Percentiles rank a stretch among this genome's conserved stretches.
Conservation (phyloP, 805 yeast genomes). For the Candida ipomoeae region DNA sequence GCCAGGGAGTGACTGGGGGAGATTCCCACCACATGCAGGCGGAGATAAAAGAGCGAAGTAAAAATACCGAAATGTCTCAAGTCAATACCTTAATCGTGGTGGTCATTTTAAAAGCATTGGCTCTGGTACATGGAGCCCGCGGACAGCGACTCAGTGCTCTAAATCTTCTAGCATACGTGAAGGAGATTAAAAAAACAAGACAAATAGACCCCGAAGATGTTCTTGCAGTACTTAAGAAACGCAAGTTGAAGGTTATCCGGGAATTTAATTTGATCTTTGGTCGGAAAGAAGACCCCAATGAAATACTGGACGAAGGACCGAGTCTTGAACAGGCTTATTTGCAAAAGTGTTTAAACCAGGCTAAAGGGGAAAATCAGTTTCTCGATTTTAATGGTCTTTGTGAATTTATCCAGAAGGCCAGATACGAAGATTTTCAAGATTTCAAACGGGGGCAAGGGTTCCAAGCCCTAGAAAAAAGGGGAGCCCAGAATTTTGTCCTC, state of each 20-base stretch:
- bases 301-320: background rate
- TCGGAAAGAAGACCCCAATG: background rate
- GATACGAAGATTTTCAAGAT: background rate
- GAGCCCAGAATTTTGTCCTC: too few species aligned
- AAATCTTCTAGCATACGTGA: background rate
- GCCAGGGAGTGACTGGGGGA: background rate
- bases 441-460: background rate
- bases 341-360: background rate
- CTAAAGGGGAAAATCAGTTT: background rate
- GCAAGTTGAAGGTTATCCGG: conserved; percentile 2
- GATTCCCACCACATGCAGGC: background rate
- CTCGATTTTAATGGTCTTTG: background rate
- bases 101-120: background rate
- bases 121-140: background rate
- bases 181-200: background rate
- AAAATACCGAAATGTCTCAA: background rate
- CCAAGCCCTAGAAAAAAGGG: background rate
- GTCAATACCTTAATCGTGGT: background rate
- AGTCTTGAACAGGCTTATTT: background rate
- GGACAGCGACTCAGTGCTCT: conserved; percentile 1
- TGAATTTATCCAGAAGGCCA: background rate
- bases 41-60: background rate
- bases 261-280: conserved; percentile 7
- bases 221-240: background rate
- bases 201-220: background rate